phyloP scores from a whole-genome alignment of 2,329 filamentous ascomycete genomes.

The Hypoxylon sp. region DNA sequence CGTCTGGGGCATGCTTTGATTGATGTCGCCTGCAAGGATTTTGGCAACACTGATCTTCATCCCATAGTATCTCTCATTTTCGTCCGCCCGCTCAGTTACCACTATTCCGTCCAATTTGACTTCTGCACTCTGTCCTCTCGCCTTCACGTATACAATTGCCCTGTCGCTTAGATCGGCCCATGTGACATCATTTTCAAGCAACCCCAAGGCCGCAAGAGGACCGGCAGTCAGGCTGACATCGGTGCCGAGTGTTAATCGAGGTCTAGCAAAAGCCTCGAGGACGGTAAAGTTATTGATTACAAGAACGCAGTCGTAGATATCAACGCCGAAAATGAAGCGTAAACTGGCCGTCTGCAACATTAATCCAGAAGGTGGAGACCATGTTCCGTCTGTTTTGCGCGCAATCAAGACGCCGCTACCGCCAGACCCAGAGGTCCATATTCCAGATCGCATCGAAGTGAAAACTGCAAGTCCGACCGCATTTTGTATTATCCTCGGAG shows the following conservation, averaged over 20 bases:
- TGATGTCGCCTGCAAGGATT: slow-evolving; percentile 68
- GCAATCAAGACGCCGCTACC: slow-evolving; percentile 90
- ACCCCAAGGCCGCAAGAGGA: slow-evolving; percentile 72
- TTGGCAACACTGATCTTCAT: slow-evolving; percentile 65
- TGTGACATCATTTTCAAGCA: slow-evolving; percentile 63
- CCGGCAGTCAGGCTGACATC: slow-evolving; percentile 83
- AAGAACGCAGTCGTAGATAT: slow-evolving; percentile 95
- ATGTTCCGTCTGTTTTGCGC: slow-evolving; percentile 85
- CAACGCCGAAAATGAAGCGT: slow-evolving; percentile 90
- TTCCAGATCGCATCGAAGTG: slow-evolving; percentile 92
- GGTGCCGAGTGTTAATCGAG: slow-evolving; percentile 83
- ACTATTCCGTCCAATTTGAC: slow-evolving; percentile 69
- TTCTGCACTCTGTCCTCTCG: slow-evolving; percentile 66
- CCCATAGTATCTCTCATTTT: slow-evolving; percentile 71
- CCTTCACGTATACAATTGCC: slow-evolving; percentile 70
- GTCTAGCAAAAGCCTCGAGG: slow-evolving; percentile 83
- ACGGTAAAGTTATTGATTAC: slow-evolving; percentile 90
- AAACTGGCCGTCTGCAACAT: slow-evolving; percentile 89
- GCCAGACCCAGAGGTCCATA: slow-evolving; percentile 92
- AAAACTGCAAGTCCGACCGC: slow-evolving; percentile 93
- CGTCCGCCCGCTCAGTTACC: slow-evolving; percentile 67
- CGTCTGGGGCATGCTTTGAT: slow-evolving; percentile 66
- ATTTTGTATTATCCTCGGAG: slow-evolving; percentile 84
- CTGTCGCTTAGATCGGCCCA: slow-evolving; percentile 67
- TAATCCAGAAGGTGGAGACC: slow-evolving; percentile 92